Percentiles rank a stretch among this genome's conserved stretches.
Evolutionary conservation across 1,284 basidiomycete species (phyloP).

Genomic region (Ustanciosporium gigantosporum): DNA sequence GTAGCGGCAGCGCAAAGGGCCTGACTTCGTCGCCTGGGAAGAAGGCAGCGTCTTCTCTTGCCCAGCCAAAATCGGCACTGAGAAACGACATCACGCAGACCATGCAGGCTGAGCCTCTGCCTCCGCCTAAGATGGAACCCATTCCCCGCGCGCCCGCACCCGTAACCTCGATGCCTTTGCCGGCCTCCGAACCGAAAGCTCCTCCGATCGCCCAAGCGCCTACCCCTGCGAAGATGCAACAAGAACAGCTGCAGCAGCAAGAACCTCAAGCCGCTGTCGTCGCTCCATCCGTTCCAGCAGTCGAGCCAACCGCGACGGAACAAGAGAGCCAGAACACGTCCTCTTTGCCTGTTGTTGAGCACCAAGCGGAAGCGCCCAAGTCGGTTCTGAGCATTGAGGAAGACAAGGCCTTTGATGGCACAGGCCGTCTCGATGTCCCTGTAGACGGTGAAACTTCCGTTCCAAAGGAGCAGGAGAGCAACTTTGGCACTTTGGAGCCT

Average conservation of each 20-base stretch:
- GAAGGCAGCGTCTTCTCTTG: slow-evolving; percentile 6
- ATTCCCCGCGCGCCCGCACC: slow-evolving; percentile 40
- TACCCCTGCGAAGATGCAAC: not conserved
- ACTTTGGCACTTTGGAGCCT: not conserved
- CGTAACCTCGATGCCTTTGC: slow-evolving; percentile 26
- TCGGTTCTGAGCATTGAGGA: slow-evolving; percentile 44
- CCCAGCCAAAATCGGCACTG: slow-evolving; percentile 18
- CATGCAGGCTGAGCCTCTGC: slow-evolving; percentile 19
- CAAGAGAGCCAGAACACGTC: too few species aligned
- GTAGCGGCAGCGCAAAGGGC: slow-evolving; percentile 21
- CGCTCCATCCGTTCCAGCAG: not conserved
- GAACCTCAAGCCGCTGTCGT: not conserved
- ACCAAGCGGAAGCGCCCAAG: slow-evolving; percentile 6
- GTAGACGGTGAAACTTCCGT: slow-evolving; percentile 1
- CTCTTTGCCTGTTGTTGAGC: not conserved
- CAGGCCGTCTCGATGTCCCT: slow-evolving; percentile 45
- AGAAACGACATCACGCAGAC: slow-evolving; percentile 34
- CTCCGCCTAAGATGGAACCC: slow-evolving; percentile 38
- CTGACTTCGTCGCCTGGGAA: slow-evolving; percentile 15
- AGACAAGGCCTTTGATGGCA: slow-evolving; percentile 54
- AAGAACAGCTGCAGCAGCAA: not conserved
- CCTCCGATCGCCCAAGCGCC: not conserved
- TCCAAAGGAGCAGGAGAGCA: not conserved
- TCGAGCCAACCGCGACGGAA: not conserved
- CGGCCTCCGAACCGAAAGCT: not conserved